Evolutionary conservation across 2,329 filamentous ascomycete species (phyloP), one percentile per base, ranked within the genome.

Genomic region (Alternaria conjuncta): DNA sequence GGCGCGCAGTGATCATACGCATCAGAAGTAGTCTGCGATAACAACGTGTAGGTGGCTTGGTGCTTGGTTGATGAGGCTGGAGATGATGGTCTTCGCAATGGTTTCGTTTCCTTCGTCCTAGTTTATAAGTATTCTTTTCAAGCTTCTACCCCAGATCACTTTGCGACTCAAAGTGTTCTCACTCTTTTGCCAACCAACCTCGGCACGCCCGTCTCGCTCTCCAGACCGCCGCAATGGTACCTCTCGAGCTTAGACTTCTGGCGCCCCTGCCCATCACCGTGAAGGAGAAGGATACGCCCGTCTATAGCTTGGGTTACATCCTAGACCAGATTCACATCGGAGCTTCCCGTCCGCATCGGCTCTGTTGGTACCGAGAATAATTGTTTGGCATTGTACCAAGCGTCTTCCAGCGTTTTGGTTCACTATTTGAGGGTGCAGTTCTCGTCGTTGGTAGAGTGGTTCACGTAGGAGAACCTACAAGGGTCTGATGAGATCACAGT

Each of bases 1-100:
- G 13, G 60, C 60, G 13, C 15, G 50, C n/a, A 59, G 55, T 5
- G 60, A 63, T 43, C 13, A 44, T 20, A 36, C 44, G 26, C 56
- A 44, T 50, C 20, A 47, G 20, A 45, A 57, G 55, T 23, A 53
- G 18, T 53, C 23, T 6, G 11, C 20, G 30, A 9, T 13, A 5
- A 13, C 10, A 18, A 21, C 20, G 20, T 13, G 20, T 15, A 9
- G 5, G 15, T 18, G 15, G 18, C 6, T 45, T 21, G 43, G 18
- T 45, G 13, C 10, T 25, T 21, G 20, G 25, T 32, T 13, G 6
- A 53, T n/a, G 30, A 21, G 20, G 25, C 32, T 7, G 30, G 10
- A 53, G 15, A 53, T 10, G 8, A n/a, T 3, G 32, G 18, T 41
- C 30, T 23, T 23, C 20, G 49, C 20, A 36, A 32, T 15, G 8